Evolutionary conservation across 23 red algal genomes (phyloP), one percentile per base, ranked within the genome.

Genomic region (Gracilaria caudata): DNA sequence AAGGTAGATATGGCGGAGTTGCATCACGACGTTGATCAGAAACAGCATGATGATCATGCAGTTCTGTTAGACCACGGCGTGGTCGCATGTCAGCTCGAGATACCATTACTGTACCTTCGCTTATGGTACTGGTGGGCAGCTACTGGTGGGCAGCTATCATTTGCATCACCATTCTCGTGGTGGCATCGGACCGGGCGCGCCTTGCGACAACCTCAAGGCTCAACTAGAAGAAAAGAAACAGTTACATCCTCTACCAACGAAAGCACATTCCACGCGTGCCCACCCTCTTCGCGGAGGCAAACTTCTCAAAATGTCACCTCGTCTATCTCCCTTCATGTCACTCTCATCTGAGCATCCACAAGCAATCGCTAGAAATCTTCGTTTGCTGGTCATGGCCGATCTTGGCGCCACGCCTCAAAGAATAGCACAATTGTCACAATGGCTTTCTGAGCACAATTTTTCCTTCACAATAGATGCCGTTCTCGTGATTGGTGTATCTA

Each of bases 381-480:
- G 85, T 72, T 35, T 79, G 49, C 85, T 89, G 16, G 61, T 89
- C 56, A 53, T 89, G 37, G 46, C 85, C 24, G 85, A 89, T 44
- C 59, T 89, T 3, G 51, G 72, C 32, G 85, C 72, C 20, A 56
- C 51, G 24, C 73, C 85, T 10, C 85, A 89, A 72, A 33, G 85
- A 63, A 89, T 89, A 20, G 85, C 85, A 8, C 53, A 58, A 57
- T 73, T 89, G 2, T 89, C 85, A 43, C 53, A 89, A 66, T 89
- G 85, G 85, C 73, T 89, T 43, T 64, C 53, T 11, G 85, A 58
- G 26, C 64, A 79, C 46, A 78, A 47, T 10, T 79, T 65, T 39
- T 68, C 85, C 24, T 89, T 89, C 40, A 74, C 85, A 7, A 89
- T 89, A 36, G 85, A 89, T 28, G 35, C 72, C 56, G 61, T 89